Evolutionary conservation across 208 protist species (phyloP), one percentile per base, ranked within the genome.

Genomic region (Trichomonas vaginalis): DNA sequence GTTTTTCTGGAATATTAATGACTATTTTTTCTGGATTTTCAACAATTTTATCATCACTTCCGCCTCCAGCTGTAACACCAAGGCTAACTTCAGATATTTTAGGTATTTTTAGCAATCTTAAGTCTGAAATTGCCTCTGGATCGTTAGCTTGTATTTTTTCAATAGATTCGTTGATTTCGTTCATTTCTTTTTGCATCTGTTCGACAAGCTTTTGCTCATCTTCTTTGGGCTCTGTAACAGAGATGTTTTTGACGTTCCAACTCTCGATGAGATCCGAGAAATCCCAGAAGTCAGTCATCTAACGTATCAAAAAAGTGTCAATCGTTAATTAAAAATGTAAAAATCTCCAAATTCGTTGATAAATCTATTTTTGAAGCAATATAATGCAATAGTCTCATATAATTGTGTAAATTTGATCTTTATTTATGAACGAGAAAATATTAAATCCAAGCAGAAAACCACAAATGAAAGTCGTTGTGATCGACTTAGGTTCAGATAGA

Each of bases 381-480:
- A n/a, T n/a, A n/a, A n/a, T n/a, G n/a, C n/a, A n/a, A n/a, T n/a
- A n/a, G n/a, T n/a, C n/a, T n/a, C n/a, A n/a, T n/a, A n/a, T n/a
- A n/a, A n/a, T n/a, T n/a, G n/a, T 56, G 49, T 21, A 56, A 56
- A 56, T 56, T 56, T 56, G 12, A 56, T 56, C 15, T 21, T 56
- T 56, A 15, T 21, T 56, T 21, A 56, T 56, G 49, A 56, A 8
- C 8, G 49, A 56, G 49, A 8, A 56, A 56, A 56, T 56, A 21
- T 15, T 56, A 8, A 56, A 56, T 56, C 49, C 49, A 56, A 56
- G 49, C 8, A 21, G 12, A 21, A 56, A 56, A 56, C 49, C 35
- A 37, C 14, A 86, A 86, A 86, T 14, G 14, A 37, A 86, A 14
- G 79, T 97, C 45, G 96, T 96, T 40, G 96, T 96, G 1, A 95